Evolutionary conservation across 129 eudicot genomes (phyloP).

Genomic region (Flaveria sonorensis): DNA sequence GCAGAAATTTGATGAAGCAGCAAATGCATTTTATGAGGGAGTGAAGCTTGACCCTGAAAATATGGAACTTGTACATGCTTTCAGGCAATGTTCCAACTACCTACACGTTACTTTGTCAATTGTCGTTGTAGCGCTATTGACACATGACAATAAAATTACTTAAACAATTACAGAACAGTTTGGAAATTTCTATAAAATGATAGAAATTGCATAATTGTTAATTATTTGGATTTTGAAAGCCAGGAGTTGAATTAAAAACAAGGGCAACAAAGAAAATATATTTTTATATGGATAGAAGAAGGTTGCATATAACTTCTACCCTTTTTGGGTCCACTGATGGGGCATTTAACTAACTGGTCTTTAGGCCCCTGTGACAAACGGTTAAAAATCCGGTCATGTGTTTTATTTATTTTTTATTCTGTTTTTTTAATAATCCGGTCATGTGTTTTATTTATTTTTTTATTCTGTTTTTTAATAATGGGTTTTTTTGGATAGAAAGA

Average conservation of each 20-base stretch:
- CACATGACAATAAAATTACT: slow-evolving; percentile 6
- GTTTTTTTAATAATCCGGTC: neutral
- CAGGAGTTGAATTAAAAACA: neutral
- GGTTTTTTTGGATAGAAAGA: neutral
- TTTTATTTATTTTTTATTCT: neutral
- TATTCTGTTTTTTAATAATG: too few species aligned
- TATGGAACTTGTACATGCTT: slow-evolving; percentile 85
- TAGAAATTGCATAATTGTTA: neutral
- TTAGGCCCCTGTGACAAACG: neutral
- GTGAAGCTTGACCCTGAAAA: slow-evolving; percentile 89
- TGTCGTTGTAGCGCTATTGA: neutral
- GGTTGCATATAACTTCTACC: neutral
- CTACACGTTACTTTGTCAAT: neutral
- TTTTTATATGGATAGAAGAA: neutral
- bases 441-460: too few species aligned
- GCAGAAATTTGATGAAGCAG: slow-evolving; percentile 97
- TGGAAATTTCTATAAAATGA: neutral
- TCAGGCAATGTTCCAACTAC: slow-evolving; percentile 52
- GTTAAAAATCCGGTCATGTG: neutral
- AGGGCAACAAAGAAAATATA: neutral
- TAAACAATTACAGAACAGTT: neutral
- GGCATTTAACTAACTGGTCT: neutral
- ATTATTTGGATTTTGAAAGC: neutral
- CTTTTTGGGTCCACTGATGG: neutral
- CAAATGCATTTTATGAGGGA: slow-evolving; percentile 94